Evolutionary conservation across 176 grass and related monocot genomes (phyloP).

Genomic region (Avena eriantha): DNA sequence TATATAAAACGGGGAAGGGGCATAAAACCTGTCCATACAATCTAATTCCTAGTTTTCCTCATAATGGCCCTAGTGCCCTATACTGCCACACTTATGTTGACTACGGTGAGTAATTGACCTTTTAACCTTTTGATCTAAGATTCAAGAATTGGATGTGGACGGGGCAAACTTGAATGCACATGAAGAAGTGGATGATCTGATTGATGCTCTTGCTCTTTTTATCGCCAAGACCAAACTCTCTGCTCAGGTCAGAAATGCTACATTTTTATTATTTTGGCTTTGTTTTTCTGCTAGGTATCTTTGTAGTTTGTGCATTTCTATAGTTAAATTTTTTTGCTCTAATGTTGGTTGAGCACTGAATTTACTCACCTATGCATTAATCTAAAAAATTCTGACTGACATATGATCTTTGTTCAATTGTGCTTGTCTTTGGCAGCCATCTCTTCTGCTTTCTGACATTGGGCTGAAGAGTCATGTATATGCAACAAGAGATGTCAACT

Average conservation of each 20-base stretch:
- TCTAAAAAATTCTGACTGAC: background rate
- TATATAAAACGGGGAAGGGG: background rate
- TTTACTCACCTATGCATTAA: background rate
- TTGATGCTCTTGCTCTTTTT: constrained; percentile 56
- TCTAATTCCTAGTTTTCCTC: background rate
- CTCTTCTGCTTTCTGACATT: constrained; percentile 78
- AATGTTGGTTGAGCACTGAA: background rate
- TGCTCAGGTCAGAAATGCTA: constrained; percentile 62
- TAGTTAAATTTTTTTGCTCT: constrained; percentile 19
- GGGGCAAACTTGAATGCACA: constrained; percentile 48
- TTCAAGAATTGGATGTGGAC: constrained; percentile 62
- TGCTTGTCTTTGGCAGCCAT: constrained; percentile 56
- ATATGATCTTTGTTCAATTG: background rate
- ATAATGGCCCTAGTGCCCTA: background rate
- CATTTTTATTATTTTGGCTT: background rate
- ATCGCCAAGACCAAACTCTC: constrained; percentile 75
- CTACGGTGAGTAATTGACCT: constrained; percentile 28
- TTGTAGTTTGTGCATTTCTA: constrained; percentile 4
- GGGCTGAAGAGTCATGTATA: constrained; percentile 87
- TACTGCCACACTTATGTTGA: too few species aligned
- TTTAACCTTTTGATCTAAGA: constrained; percentile 60
- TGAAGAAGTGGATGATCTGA: constrained; percentile 53
- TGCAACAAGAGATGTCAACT: constrained; percentile 59
- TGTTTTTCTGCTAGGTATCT: constrained; percentile 38
- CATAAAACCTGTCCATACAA: background rate